Evolutionary conservation across 306 rosid genomes (phyloP).

Genomic region (Dryas alaskensis): DNA sequence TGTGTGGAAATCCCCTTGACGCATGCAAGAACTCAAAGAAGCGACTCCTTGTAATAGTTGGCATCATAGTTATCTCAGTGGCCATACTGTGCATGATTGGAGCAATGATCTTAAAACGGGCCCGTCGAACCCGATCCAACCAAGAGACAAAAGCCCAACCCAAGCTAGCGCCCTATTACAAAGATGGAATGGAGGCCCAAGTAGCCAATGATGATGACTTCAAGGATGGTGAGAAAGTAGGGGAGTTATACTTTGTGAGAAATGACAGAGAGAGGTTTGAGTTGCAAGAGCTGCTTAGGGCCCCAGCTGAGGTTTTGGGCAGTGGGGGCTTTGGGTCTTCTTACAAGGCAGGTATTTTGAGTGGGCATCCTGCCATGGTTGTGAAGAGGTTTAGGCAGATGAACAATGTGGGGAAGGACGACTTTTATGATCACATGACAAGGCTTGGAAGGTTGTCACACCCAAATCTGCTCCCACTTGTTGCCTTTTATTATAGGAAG

Average conservation of each 20-base stretch:
- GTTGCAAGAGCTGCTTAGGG: conserved; percentile 63
- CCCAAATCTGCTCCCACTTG: conserved; percentile 39
- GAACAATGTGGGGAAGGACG: conserved; percentile 56
- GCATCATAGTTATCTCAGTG: conserved; percentile 28
- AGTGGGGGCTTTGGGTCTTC: conserved; percentile 84
- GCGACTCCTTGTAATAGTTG: conserved; percentile 17
- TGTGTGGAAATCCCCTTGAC: conserved; percentile 67
- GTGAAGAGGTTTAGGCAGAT: conserved; percentile 82
- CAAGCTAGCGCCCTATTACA: not conserved
- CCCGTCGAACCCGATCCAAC: conserved; percentile 11
- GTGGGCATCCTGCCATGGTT: conserved; percentile 47
- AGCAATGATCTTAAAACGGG: conserved; percentile 23
- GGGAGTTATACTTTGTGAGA: conserved; percentile 38
- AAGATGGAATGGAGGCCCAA: conserved; percentile 23
- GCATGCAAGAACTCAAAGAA: conserved; percentile 49
- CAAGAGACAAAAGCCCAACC: not conserved
- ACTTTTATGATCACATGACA: conserved; percentile 60
- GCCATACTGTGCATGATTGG: conserved; percentile 29
- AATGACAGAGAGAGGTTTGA: conserved; percentile 45
- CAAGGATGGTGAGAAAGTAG: conserved; percentile 37
- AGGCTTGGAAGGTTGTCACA: conserved; percentile 50
- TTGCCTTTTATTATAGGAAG: conserved; percentile 39
- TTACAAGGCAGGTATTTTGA: conserved; percentile 58
- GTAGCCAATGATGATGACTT: not conserved
- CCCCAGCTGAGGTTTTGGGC: conserved; percentile 79